A percentile compares a stretch with the other conserved stretches of the same genome.
These are phyloP conservation scores for Neoarthrinium moseri DNA, from an alignment of 2,329 filamentous ascomycete species.

Conservation along the genomic window DNA sequence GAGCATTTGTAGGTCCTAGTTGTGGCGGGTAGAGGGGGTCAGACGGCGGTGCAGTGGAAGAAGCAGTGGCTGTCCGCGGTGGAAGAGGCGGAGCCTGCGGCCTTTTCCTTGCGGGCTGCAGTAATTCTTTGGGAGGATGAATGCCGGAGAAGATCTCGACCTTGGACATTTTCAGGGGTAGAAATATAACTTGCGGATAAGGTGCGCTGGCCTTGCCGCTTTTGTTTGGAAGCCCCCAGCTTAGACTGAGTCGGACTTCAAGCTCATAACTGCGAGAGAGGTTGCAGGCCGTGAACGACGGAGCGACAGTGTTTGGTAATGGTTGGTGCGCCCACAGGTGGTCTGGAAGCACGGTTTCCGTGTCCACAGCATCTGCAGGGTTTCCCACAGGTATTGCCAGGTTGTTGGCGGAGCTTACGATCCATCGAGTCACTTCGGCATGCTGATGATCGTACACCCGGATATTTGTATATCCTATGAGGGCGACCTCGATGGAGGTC, in stretches of 20 bases:
- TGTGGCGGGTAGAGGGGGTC: constrained; percentile 61
- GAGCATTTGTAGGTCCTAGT: constrained; percentile 42
- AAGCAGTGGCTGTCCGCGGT: constrained; percentile 29
- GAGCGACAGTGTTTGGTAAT: constrained; percentile 83
- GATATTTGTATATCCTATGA: constrained; percentile 78
- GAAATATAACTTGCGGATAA: constrained; percentile 68
- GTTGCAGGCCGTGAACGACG: constrained; percentile 87
- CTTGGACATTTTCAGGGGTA: constrained; percentile 73
- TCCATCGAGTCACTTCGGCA: constrained; percentile 71
- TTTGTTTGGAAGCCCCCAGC: constrained; percentile 54
- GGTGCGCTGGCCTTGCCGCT: constrained; percentile 35
- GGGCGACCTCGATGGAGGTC: constrained; percentile 75
- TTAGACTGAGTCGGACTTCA: constrained; percentile 76
- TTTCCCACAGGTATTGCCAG: constrained; percentile 70
- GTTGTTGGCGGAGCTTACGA: constrained; percentile 70
- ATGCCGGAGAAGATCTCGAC: constrained; percentile 88
- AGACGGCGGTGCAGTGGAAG: constrained; percentile 16
- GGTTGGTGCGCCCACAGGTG: constrained; percentile 69
- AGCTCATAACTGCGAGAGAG: constrained; percentile 79
- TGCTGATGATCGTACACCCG: constrained; percentile 73
- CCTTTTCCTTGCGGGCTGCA: constrained; percentile 44
- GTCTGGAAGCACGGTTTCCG: constrained; percentile 68
- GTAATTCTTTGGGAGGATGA: constrained; percentile 71
- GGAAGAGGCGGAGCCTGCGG: constrained; percentile 30
- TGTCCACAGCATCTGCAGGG: constrained; percentile 55